phyloP scores from a whole-genome alignment of 805 yeast species.

The Sugiyamaella valdiviana region DNA sequence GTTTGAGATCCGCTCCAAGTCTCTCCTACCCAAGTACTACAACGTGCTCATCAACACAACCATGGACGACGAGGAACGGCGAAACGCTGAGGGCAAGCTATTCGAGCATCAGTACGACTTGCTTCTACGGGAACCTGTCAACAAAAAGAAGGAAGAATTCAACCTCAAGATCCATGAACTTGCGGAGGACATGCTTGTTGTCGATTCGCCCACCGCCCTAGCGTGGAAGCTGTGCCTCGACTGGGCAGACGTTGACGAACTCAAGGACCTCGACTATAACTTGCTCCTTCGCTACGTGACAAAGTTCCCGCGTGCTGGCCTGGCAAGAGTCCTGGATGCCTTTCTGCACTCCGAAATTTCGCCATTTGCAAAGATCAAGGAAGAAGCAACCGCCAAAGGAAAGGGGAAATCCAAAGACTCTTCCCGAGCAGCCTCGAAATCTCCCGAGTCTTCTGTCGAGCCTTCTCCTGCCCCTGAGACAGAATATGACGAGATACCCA shows the following conservation, averaged over 20 bases:
- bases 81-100: constrained; percentile 51
- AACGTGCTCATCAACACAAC: constrained; percentile 50
- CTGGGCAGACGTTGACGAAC: constrained; percentile 53
- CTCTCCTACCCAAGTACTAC: constrained; percentile 51
- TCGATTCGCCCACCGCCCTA: constrained; percentile 51
- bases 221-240: constrained; percentile 76
- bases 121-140: constrained; percentile 46
- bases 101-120: constrained; percentile 52
- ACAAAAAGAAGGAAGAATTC: constrained; percentile 34
- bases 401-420: background rate
- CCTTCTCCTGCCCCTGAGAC: constrained; percentile 25
- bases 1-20: constrained; percentile 44
- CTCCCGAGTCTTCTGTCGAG: background rate
- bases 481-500: constrained; percentile 15
- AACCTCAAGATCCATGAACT: constrained; percentile 44
- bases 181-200: constrained; percentile 66
- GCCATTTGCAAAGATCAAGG: constrained; percentile 40
- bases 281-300: constrained; percentile 47
- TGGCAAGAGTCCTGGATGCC: constrained; percentile 57
- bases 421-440: background rate
- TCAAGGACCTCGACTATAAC: constrained; percentile 45
- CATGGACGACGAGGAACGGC: constrained; percentile 57
- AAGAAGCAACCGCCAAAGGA: constrained; percentile 15
- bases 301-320: constrained; percentile 53
- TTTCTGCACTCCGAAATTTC: constrained; percentile 64